phyloP scores from a whole-genome alignment of 257 asterid species.

The Agastache rugosa region DNA sequence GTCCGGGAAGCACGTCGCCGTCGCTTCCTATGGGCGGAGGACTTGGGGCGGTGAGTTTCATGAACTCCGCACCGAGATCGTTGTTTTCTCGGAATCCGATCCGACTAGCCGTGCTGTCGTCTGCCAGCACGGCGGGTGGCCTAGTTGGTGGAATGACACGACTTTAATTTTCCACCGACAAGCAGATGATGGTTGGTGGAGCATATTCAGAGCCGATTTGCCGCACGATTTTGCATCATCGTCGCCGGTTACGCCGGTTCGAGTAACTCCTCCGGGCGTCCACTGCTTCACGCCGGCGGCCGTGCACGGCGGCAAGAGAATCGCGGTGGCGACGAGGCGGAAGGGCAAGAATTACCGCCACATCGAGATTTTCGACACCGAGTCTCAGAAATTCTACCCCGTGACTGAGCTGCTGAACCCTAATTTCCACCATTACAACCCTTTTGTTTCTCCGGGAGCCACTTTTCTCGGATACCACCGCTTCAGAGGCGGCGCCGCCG shows the following conservation, averaged over 20 bases:
- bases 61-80: constrained; percentile 64
- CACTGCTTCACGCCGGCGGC: constrained; percentile 86
- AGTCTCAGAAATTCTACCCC: constrained; percentile 47
- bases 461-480: constrained; percentile 68
- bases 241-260: constrained; percentile 40
- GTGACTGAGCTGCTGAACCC: constrained; percentile 65
- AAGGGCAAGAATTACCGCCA: constrained; percentile 65
- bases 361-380: constrained; percentile 66
- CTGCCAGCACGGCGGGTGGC: constrained; percentile 80
- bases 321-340: constrained; percentile 77
- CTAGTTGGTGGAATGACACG: constrained; percentile 67
- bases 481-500: constrained; percentile 51
- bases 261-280: constrained; percentile 78
- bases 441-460: constrained; percentile 63
- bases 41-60: constrained; percentile 73
- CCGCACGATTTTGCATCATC: constrained; percentile 28
- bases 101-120: constrained; percentile 46
- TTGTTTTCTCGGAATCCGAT: constrained; percentile 57
- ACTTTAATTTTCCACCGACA: constrained; percentile 71
- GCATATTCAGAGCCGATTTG: constrained; percentile 63
- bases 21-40: constrained; percentile 66
- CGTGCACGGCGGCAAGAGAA: constrained; percentile 40
- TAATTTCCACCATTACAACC: constrained; percentile 77
- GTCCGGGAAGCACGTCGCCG: constrained; percentile 69
- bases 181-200: constrained; percentile 94